These are phyloP conservation scores for Fusarium heterosporum DNA, from an alignment of 2,329 filamentous ascomycete species.

Conservation along the genomic window DNA sequence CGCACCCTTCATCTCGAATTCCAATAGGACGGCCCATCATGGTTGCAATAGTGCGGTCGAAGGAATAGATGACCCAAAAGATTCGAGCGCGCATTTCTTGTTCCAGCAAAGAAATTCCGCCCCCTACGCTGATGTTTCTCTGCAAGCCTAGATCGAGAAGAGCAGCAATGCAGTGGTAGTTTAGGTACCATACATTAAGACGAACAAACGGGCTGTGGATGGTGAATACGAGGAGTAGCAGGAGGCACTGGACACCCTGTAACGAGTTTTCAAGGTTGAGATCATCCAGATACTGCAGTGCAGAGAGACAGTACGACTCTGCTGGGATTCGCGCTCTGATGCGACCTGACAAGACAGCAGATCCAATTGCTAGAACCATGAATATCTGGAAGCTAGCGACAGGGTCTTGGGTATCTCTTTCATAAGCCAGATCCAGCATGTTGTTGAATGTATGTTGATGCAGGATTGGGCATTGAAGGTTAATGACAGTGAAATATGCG, in stretches of 20 bases:
- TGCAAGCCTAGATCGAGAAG: slow-evolving; percentile 65
- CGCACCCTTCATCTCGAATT: slow-evolving; percentile 65
- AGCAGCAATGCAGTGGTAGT: slow-evolving; percentile 65
- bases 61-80: slow-evolving; percentile 65
- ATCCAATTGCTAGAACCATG: slow-evolving; percentile 65
- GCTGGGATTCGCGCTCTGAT: slow-evolving; percentile 58
- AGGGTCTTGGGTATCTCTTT: slow-evolving; percentile 44
- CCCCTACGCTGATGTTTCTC: slow-evolving; percentile 58
- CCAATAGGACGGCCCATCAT: slow-evolving; percentile 69
- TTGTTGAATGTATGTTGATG: slow-evolving; percentile 58
- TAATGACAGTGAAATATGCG: slow-evolving; percentile 62
- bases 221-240: slow-evolving; percentile 61
- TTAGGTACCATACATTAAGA: slow-evolving; percentile 65
- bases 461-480: slow-evolving; percentile 62
- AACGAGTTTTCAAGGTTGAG: slow-evolving; percentile 62
- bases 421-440: slow-evolving; percentile 54
- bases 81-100: slow-evolving; percentile 67
- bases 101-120: slow-evolving; percentile 59
- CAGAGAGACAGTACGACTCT: slow-evolving; percentile 62
- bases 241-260: slow-evolving; percentile 61
- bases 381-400: slow-evolving; percentile 60
- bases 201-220: slow-evolving; percentile 62
- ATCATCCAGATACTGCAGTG: slow-evolving; percentile 59
- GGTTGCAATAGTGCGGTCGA: slow-evolving; percentile 64
- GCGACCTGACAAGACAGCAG: slow-evolving; percentile 58